Evolutionary conservation across 495 filamentous ascomycete genomes (phyloP), one percentile per base, ranked within the genome.

Genomic region (Collariella sp.): DNA sequence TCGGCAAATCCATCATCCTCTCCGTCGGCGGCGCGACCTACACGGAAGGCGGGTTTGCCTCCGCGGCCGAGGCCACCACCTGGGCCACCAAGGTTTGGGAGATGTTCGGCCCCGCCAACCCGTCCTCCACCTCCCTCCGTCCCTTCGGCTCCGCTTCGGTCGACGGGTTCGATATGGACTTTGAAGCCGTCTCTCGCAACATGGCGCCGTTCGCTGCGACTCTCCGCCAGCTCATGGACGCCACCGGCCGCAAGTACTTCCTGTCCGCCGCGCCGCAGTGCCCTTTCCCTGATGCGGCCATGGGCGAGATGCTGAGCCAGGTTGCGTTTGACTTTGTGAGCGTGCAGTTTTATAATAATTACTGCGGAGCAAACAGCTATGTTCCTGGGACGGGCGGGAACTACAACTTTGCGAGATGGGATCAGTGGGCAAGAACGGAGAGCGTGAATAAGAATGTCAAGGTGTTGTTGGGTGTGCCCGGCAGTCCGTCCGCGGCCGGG

Each of bases 141-240:
- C 86, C 86, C 5, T 87, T 89, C 55, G 83, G 82, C 18, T 61
- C 76, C 15, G 77, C 81, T 22, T 70, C 76, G 26, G 63, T 89
- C 39, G 85, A 89, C 60, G 86, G 86, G 3, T 88, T 88, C 61
- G 86, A 89, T 59, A 78, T 86, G 52, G 83, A 86, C 64, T 78
- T 84, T 36, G 83, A 86, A 59, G 67, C 57, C 59, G 71, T 45
- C 41, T 63, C 56, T 55, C 52, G 54, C 57, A 71, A 80, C 69
- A 80, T 79, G 70, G 76, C 67, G 1, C 68, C 72, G 2, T 83
- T 86, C 57, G 79, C 79, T 16, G 63, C 73, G 42, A 68, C 74
- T 43, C 72, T 88, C 5, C 78, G 82, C 19, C 44, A 59, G 24
- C 67, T 81, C 39, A 80, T 80, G 69, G 68, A 81, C 48, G 68